Conservation (phyloP, 2,329 filamentous ascomycete genomes). For the Fusarium pilosicola region DNA sequence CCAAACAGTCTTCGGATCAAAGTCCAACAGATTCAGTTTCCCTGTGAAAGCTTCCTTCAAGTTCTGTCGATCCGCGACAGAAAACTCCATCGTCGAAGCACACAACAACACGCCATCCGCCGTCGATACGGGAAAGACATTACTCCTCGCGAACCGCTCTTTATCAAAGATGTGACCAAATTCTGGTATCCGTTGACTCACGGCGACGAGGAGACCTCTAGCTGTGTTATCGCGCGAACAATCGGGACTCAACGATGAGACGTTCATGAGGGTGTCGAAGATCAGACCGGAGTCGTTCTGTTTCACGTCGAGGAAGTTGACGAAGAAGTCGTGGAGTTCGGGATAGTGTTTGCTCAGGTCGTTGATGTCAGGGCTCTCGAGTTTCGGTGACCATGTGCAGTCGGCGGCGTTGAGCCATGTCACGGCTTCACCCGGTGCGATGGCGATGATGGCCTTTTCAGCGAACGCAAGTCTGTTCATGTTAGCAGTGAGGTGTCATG, state of each 20-base stretch:
- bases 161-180: conserved; percentile 33
- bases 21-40: conserved; percentile 33
- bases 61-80: conserved; percentile 30
- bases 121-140: conserved; percentile 31
- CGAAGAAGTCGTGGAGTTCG: conserved; percentile 37
- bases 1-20: conserved; percentile 33
- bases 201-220: conserved; percentile 24
- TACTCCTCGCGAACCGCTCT: conserved; percentile 18
- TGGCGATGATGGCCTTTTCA: conserved; percentile 16
- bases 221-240: conserved; percentile 28
- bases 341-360: conserved; percentile 37
- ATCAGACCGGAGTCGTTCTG: conserved; percentile 29
- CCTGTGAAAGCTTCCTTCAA: conserved; percentile 30
- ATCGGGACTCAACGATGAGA: conserved; percentile 19
- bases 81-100: conserved; percentile 38
- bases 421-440: conserved; percentile 26
- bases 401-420: conserved; percentile 27
- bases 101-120: conserved; percentile 21
- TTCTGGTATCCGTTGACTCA: conserved; percentile 30
- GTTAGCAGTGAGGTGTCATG: background rate
- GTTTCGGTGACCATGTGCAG: conserved; percentile 36
- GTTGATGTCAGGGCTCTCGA: conserved; percentile 28
- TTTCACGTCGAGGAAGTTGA: conserved; percentile 29
- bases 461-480: conserved; percentile 9
- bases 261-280: conserved; percentile 32